These are phyloP conservation scores for Calonectria henricotiae DNA, from an alignment of 2,329 filamentous ascomycete genomes.

Conservation along the genomic window DNA sequence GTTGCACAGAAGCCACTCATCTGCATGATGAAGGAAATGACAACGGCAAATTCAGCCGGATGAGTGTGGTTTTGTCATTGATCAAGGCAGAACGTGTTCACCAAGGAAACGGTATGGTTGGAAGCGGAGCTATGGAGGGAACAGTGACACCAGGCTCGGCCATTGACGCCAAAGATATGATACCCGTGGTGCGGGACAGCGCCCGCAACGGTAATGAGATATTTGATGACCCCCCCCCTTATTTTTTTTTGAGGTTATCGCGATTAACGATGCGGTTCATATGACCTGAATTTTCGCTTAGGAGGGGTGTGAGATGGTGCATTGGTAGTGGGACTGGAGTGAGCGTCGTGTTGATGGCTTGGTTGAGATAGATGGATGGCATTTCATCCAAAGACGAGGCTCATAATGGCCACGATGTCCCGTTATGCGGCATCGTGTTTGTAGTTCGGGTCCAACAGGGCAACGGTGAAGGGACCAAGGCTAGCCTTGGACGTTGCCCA, in stretches of 20 bases:
- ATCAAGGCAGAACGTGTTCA: slow-evolving; percentile 5
- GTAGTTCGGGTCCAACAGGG: background rate
- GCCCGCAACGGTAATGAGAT: slow-evolving; percentile 38
- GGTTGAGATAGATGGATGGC: background rate
- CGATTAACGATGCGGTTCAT: slow-evolving; percentile 22
- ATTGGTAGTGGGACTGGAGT: slow-evolving; percentile 10
- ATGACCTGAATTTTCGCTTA: slow-evolving; percentile 28
- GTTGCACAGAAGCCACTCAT: background rate
- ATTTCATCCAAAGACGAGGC: slow-evolving; percentile 30
- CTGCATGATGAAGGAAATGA: background rate
- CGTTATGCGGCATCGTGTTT: background rate
- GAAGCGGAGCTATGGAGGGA: slow-evolving; percentile 4
- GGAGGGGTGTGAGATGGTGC: slow-evolving; percentile 21
- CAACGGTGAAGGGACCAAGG: slow-evolving; percentile 31
- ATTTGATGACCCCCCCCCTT: slow-evolving; percentile 1
- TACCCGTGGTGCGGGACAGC: slow-evolving; percentile 45
- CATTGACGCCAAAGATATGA: slow-evolving; percentile 45
- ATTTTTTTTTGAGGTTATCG: slow-evolving; percentile 22
- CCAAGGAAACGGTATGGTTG: background rate
- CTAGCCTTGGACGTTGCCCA: slow-evolving; percentile 32
- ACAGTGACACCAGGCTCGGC: slow-evolving; percentile 18
- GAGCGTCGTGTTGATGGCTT: background rate
- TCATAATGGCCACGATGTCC: slow-evolving; percentile 27
- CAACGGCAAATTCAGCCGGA: background rate
- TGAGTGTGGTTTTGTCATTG: background rate